Base-by-base conservation (phyloP, 1,139 yeast species). In the Petasospora rhodanensis region DNA sequence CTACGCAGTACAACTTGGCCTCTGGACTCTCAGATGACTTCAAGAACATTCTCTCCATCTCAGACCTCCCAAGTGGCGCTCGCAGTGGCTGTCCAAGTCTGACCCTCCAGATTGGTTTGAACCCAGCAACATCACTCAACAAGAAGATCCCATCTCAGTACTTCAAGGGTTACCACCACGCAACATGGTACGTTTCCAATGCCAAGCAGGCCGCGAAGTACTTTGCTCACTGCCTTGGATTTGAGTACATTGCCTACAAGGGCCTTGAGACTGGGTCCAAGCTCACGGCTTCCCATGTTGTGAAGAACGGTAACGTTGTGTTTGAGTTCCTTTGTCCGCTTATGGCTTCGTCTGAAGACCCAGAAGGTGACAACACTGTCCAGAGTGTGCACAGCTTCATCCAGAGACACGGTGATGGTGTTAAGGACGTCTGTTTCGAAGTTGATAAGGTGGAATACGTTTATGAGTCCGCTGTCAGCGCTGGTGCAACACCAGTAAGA, bases 181-280 rank as follows among this genome's bases (percentile, higher is more conserved):
- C 73, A 5, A 70, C 76, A 7, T 76, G 78, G 67, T 73, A 70
- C 38, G 78, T 72, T 10, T 71, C 85, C 8, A 82, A 82, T 45
- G 84, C 93, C 17, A 77, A 74, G 42, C 75, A 75, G 43, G 65
- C 76, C 37, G 78, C 93, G 0, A 55, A 60, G 18, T 72, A 66
- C 49, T 72, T 78, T 38, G 66, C 73, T 31, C 49, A 66, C 12
- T 57, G 72, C 4, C 70, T 77, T 63, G 95, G 93, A 0, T 84
- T 84, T 53, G 47, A 61, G 18, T 73, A 70, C 28, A 54, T 79
- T 29, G 93, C 87, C 1, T 74, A 68, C 47, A 66, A 58, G 41
- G 86, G 85, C 2, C 64, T 84, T 29, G 91, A 81, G 50, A 80
- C 79, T 2, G 84, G 81, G 2, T 72, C 81, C 5, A 64, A 72